Conservation (phyloP, 2,329 filamentous ascomycete species). For the Alternaria consortialis region DNA sequence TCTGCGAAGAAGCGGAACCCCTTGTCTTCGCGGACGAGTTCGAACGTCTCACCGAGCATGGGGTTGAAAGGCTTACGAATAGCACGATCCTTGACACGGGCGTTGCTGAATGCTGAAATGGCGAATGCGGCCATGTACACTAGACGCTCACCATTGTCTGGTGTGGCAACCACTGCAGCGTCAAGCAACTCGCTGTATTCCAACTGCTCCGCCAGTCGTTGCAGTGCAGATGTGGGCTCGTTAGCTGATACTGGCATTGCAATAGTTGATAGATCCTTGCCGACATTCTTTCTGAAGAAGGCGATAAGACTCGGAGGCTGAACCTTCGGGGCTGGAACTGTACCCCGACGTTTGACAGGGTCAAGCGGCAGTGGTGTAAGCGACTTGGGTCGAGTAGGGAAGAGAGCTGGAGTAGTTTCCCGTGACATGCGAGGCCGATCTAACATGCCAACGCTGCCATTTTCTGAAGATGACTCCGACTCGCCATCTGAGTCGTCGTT, state of each 20-base stretch:
- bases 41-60: slow-evolving; percentile 93
- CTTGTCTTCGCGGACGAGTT: slow-evolving; percentile 85
- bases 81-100: slow-evolving; percentile 85
- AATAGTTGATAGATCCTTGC: slow-evolving; percentile 95
- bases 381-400: slow-evolving; percentile 78
- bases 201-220: slow-evolving; percentile 87
- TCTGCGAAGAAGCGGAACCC: slow-evolving; percentile 94
- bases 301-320: slow-evolving; percentile 90
- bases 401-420: slow-evolving; percentile 62
- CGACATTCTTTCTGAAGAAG: slow-evolving; percentile 95
- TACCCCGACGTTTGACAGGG: slow-evolving; percentile 72
- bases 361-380: slow-evolving; percentile 80
- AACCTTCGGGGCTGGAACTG: slow-evolving; percentile 77
- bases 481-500: slow-evolving; percentile 61
- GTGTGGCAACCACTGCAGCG: slow-evolving; percentile 61
- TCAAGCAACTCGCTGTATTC: slow-evolving; percentile 91
- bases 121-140: slow-evolving; percentile 91
- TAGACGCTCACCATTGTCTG: slow-evolving; percentile 73
- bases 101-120: slow-evolving; percentile 82
- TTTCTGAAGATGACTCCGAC: slow-evolving; percentile 71
- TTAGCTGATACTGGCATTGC: slow-evolving; percentile 98
- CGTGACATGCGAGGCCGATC: slow-evolving; percentile 44
- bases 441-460: slow-evolving; percentile 58
- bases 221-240: slow-evolving; percentile 87
- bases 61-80: slow-evolving; percentile 98